These are phyloP conservation scores for Vitis rotundifolia DNA, from an alignment of 164 flowering plant genomes.

Conservation along the genomic window DNA sequence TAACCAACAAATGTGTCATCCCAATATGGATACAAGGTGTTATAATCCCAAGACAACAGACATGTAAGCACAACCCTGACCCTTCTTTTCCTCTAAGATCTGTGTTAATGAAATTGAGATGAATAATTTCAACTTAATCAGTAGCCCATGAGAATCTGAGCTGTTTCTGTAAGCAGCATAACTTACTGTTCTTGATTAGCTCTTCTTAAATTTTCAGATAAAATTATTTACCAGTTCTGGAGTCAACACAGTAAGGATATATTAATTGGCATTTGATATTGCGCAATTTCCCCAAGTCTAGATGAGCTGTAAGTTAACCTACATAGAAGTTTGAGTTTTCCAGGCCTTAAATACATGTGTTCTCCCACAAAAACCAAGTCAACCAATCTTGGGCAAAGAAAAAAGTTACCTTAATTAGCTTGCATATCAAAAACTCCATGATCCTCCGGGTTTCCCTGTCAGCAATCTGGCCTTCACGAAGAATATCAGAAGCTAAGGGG, in stretches of 20 bases:
- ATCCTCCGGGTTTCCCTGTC: slow-evolving; percentile 78
- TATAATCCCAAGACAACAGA: neutral
- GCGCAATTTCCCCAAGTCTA: neutral
- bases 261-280: neutral
- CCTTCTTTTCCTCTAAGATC: neutral
- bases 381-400: neutral
- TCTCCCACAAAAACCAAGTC: neutral
- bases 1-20: too few relatives aligned
- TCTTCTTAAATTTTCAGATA: neutral
- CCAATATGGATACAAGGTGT: neutral
- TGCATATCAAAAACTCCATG: slow-evolving; percentile 81
- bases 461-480: slow-evolving; percentile 90
- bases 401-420: slow-evolving; percentile 65
- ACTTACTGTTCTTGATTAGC: neutral
- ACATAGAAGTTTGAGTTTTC: neutral
- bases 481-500: slow-evolving; percentile 84
- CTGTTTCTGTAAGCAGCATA: neutral
- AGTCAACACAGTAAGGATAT: neutral
- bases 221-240: neutral
- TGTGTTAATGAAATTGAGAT: neutral
- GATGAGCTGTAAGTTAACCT: neutral
- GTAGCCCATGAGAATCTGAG: neutral
- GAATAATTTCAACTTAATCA: neutral
- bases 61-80: neutral
- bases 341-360: neutral